Percentiles rank a stretch among this genome's conserved stretches.
Evolutionary conservation across 108 stramenopile genomes (phyloP).

Genomic region (Aurantiochytrium sp.): DNA sequence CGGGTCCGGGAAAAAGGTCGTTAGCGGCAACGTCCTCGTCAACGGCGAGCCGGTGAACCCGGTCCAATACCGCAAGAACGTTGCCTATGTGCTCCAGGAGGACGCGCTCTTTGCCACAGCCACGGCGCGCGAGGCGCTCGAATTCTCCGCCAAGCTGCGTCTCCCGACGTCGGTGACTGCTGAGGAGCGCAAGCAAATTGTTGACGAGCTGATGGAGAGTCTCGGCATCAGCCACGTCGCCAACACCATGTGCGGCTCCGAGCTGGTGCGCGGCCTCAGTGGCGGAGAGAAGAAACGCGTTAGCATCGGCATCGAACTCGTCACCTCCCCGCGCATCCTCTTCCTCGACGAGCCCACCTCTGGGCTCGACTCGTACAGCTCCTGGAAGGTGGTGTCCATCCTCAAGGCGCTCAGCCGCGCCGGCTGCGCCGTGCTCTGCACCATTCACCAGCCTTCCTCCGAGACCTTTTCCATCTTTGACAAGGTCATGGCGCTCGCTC

Average conservation of each 20-base stretch:
- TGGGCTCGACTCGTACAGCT: conserved; percentile 66
- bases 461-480: conserved; percentile 43
- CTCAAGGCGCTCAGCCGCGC: conserved; percentile 60
- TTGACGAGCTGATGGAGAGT: conserved; percentile 66
- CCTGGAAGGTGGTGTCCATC: conserved; percentile 57
- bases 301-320: conserved; percentile 60
- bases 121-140: conserved; percentile 76
- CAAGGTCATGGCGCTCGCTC: conserved; percentile 40
- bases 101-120: conserved; percentile 71
- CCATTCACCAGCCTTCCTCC: conserved; percentile 52
- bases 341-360: conserved; percentile 71
- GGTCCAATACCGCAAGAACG: conserved; percentile 55
- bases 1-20: background rate
- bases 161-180: conserved; percentile 61
- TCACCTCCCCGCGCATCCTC: conserved; percentile 51
- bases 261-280: conserved; percentile 49
- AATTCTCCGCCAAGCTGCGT: conserved; percentile 73
- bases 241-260: conserved; percentile 65
- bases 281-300: conserved; percentile 60
- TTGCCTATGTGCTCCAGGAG: conserved; percentile 79
- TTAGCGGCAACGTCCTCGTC: conserved; percentile 35
- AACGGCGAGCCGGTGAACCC: conserved; percentile 27
- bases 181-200: conserved; percentile 56
- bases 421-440: conserved; percentile 52
- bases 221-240: conserved; percentile 72